Base-by-base conservation (phyloP, 495 filamentous ascomycete genomes). In the Sabuloglossum arenarium region DNA sequence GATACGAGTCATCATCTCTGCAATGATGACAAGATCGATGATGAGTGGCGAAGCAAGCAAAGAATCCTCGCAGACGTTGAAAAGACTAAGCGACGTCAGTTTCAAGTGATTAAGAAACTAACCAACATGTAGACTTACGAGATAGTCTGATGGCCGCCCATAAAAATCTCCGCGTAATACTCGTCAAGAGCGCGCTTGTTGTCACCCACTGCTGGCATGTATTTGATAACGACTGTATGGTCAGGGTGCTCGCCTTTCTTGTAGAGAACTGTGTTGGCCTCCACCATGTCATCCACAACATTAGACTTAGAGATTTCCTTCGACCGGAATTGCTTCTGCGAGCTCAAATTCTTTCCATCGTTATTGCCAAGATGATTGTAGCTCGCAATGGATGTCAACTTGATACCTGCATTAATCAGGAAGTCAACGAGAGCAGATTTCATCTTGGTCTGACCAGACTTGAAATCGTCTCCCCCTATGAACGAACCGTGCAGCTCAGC, bases 281-380 rank as follows among this genome's bases (percentile, higher is more conserved):
- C 57, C 10, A 59, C 57, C 57, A 59, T 59, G 37, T 59, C 57
- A 30, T 59, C 57, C 25, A 59, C 57, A 14, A 59, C 57, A 54
- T 59, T 59, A 23, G 53, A 58, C 57, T 59, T 59, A 34, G 57
- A 59, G 39, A 59, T 59, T 72, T 98, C 91, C 80, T 98, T 98
- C 69, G 88, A 94, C 64, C 91, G 87, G 79, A 98, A 98, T 69
- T 96, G 93, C 75, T 81, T 85, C 69, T 96, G 89, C 24, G 88
- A 94, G 73, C 85, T 93, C 61, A 98, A 70, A 74, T 98, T 98
- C 80, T 86, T 94, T 74, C 91, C 91, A 67, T 98, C 91, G 66
- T 98, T 98, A 77, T 98, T 98, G 65, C 91, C 91, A 51, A 98
- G 83, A 71, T 97, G 93, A 78, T 98, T 98, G 79, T 97, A 98